A percentile compares a stretch with the other conserved stretches of the same genome.
Conservation (phyloP, 192 early-diverging fungal species). For the Mortierella claussenii region DNA sequence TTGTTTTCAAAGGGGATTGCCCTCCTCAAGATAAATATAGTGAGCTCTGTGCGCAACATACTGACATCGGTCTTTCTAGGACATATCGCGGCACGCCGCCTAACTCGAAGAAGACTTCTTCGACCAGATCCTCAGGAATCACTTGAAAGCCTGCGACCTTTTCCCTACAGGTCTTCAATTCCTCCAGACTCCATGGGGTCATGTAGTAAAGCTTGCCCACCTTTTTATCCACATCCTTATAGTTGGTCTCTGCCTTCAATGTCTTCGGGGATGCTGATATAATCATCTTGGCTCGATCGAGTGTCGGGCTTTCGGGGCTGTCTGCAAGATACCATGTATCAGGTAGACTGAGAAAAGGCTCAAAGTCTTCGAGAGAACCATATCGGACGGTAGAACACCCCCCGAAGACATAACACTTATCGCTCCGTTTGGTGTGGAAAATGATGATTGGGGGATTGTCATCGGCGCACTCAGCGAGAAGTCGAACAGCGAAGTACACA, state of each 20-base stretch:
- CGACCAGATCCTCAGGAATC: constrained; percentile 4
- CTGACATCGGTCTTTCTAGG: constrained; percentile 2
- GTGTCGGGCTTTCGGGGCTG: constrained; percentile 8
- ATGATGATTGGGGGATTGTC: constrained; percentile 31
- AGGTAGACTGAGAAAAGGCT: constrained; percentile 14
- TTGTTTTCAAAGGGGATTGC: no score
- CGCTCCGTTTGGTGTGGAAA: constrained; percentile 10
- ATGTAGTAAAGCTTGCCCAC: constrained; percentile 22
- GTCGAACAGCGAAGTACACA: constrained; percentile 39
- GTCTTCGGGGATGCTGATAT: constrained; percentile 27
- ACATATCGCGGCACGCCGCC: constrained; percentile 42
- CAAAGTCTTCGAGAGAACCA: constrained; percentile 17
- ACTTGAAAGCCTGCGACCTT: constrained; percentile 5
- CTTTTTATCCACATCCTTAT: constrained; percentile 12
- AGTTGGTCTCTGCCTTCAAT: not conserved
- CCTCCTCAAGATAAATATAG: no score
- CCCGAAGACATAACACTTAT: constrained; percentile 18
- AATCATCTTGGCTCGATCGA: constrained; percentile 6
- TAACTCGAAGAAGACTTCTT: constrained; percentile 16
- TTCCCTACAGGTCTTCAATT: constrained; percentile 5
- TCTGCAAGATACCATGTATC: constrained; percentile 28
- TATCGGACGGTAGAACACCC: constrained; percentile 12
- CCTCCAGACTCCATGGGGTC: constrained; percentile 17
- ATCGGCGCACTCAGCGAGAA: constrained; percentile 20
- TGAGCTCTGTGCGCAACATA: no score